These are phyloP conservation scores for Caryopteris hybrid DNA, from an alignment of 305 asterid species.

Conservation along the genomic window DNA sequence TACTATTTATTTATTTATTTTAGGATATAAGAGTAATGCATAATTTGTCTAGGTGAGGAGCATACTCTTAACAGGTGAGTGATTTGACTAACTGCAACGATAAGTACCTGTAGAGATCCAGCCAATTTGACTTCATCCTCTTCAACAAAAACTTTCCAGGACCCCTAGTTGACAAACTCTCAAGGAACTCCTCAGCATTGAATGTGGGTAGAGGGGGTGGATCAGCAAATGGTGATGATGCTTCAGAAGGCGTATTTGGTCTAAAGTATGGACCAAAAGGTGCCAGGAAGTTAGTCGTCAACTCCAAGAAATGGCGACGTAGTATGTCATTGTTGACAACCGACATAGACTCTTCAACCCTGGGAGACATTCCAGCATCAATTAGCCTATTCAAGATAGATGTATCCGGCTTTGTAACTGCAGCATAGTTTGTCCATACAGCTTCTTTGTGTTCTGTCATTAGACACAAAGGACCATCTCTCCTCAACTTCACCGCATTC, in stretches of 20 bases:
- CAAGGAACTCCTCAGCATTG: conserved; percentile 67
- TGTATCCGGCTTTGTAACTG: conserved; percentile 88
- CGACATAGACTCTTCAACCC: conserved; percentile 99
- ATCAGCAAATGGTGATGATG: conserved; percentile 80
- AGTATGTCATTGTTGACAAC: conserved; percentile 94
- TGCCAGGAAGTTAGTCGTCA: conserved; percentile 93
- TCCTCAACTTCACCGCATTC: conserved; percentile 82
- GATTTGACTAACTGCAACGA: conserved; percentile 1
- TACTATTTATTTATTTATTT: not conserved
- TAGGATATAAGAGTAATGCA: not conserved
- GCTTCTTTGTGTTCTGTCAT: conserved; percentile 96
- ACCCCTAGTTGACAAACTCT: conserved; percentile 71
- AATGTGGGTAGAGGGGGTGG: conserved; percentile 88
- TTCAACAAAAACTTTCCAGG: conserved; percentile 91
- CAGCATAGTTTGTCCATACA: conserved; percentile 75
- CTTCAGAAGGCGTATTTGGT: conserved; percentile 82
- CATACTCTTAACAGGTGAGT: not conserved
- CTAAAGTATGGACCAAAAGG: conserved; percentile 96
- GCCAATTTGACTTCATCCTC: conserved; percentile 91
- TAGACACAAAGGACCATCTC: conserved; percentile 93
- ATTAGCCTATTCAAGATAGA: conserved; percentile 88
- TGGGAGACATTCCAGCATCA: conserved; percentile 97
- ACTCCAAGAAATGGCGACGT: conserved; percentile 96
- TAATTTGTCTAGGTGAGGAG: conserved; percentile 2
- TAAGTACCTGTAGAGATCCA: conserved; percentile 83